Evolutionary conservation across 768 basidiomycete species (phyloP).

Genomic region (Suillus americanus): DNA sequence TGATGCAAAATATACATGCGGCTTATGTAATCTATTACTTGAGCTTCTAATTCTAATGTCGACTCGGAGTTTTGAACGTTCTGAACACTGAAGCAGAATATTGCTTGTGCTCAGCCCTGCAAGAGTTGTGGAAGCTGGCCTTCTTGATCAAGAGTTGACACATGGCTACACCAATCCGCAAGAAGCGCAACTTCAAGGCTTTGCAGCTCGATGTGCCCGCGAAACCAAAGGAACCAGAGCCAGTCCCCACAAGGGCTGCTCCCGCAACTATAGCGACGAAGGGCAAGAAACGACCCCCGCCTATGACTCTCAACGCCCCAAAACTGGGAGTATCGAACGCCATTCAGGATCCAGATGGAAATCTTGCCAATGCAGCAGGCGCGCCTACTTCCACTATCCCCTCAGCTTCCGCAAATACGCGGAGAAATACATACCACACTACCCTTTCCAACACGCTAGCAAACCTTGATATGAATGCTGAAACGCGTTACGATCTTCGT

Average conservation of each 20-base stretch:
- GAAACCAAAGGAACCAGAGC: conserved; percentile 39
- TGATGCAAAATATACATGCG: background rate
- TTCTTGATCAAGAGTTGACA: conserved; percentile 7
- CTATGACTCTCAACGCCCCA: conserved; percentile 78
- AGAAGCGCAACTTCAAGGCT: conserved; percentile 91
- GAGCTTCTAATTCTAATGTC: background rate
- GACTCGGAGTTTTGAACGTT: background rate
- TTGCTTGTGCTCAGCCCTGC: background rate
- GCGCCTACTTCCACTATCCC: conserved; percentile 53
- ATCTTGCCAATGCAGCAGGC: conserved; percentile 47
- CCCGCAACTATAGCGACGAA: conserved; percentile 39
- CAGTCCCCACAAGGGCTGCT: conserved; percentile 49
- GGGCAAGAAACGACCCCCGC: conserved; percentile 74
- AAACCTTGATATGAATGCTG: conserved; percentile 81
- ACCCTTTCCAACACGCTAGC: conserved; percentile 83
- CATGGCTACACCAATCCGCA: conserved; percentile 68
- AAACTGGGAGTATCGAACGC: conserved; percentile 47
- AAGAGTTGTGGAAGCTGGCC: conserved; percentile 6
- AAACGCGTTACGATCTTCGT: conserved; percentile 80
- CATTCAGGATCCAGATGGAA: conserved; percentile 35
- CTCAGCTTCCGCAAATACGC: conserved; percentile 49
- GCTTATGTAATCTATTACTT: background rate
- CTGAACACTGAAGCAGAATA: background rate
- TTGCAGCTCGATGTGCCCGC: conserved; percentile 67
- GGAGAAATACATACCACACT: conserved; percentile 74